Conservation (phyloP, 176 grass and related monocot species). For the Aegilops longissima region DNA sequence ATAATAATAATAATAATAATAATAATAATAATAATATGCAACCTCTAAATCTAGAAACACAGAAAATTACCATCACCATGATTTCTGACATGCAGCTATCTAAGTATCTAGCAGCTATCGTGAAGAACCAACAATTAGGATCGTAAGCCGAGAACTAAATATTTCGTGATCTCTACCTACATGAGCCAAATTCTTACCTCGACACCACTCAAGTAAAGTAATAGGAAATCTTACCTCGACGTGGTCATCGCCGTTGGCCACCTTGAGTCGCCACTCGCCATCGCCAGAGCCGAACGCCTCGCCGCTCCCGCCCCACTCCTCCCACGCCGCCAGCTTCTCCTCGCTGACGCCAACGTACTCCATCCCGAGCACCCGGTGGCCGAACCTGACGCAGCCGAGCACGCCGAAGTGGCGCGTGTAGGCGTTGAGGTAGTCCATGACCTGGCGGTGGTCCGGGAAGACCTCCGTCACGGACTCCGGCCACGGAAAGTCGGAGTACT, state of each 20-base stretch:
- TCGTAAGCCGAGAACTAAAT: neutral
- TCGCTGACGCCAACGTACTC: conserved; percentile 6
- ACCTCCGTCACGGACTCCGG: conserved; percentile 30
- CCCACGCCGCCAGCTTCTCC: conserved; percentile 29
- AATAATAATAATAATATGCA: neutral
- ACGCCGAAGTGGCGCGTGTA: conserved; percentile 47
- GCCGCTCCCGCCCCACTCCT: conserved; percentile 58
- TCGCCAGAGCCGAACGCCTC: conserved; percentile 48
- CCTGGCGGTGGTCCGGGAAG: conserved; percentile 46
- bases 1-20: too few species aligned
- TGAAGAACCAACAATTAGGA: neutral
- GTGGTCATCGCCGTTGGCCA: conserved; percentile 3
- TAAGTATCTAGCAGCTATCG: too few species aligned
- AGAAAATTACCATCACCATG: neutral
- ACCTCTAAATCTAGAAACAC: neutral
- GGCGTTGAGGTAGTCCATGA: conserved; percentile 57
- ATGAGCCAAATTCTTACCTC: too few species aligned
- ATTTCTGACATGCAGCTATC: neutral
- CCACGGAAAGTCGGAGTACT: conserved; percentile 60
- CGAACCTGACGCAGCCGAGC: conserved; percentile 52
- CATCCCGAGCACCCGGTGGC: conserved; percentile 34
- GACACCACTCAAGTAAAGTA: too few species aligned
- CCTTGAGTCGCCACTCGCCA: conserved; percentile 29
- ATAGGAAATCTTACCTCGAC: neutral
- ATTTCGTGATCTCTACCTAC: neutral